Conservation (phyloP, 176 grass and related monocot species). For the Avena insularis region DNA sequence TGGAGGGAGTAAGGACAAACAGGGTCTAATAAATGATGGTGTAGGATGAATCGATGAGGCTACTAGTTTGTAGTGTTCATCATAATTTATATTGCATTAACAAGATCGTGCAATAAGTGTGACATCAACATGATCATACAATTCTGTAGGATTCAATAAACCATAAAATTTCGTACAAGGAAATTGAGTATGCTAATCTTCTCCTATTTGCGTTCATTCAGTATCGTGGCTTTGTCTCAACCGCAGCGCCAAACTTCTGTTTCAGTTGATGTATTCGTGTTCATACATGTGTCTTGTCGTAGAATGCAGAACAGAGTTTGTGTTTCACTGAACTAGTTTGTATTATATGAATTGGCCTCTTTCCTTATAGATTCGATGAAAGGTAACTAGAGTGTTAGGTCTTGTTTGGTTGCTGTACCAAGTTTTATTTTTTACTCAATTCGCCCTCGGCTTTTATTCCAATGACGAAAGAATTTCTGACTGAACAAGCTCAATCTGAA, state of each 20-base stretch:
- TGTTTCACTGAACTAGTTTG: neutral
- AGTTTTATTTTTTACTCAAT: no score
- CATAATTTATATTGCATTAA: neutral
- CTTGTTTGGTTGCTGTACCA: no score
- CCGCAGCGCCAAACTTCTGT: constrained; percentile 9
- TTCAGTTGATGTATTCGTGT: neutral
- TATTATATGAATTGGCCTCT: constrained; percentile 18
- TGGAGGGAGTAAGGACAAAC: constrained; percentile 11
- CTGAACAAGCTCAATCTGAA: no score
- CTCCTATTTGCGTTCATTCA: neutral
- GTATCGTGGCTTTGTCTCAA: neutral
- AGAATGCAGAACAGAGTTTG: constrained; percentile 16
- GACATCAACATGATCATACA: neutral
- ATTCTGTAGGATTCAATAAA: neutral
- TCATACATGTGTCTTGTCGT: neutral
- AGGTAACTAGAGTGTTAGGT: neutral
- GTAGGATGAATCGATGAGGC: neutral
- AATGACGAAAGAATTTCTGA: no score
- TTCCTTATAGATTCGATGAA: neutral
- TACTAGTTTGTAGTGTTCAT: constrained; percentile 15
- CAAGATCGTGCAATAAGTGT: constrained; percentile 1
- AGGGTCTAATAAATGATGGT: constrained; percentile 14
- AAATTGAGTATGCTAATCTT: neutral
- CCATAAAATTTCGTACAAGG: neutral
- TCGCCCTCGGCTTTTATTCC: no score